Evolutionary conservation across 495 filamentous ascomycete species (phyloP).

Genomic region (Symbiotaphrina buchneri): DNA sequence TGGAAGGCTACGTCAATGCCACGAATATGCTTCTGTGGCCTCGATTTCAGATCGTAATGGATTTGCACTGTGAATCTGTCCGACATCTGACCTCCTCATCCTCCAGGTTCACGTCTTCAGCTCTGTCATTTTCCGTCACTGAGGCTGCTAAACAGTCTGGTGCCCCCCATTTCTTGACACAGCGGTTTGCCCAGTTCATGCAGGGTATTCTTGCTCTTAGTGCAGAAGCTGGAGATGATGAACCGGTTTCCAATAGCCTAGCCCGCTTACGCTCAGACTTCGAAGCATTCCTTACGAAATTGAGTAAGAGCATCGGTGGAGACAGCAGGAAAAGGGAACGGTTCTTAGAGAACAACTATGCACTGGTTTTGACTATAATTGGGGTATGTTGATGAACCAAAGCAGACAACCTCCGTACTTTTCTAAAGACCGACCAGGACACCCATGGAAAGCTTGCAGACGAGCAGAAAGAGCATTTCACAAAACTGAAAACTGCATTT

Average conservation of each 20-base stretch:
- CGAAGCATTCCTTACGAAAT: slow-evolving; percentile 50
- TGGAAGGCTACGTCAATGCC: slow-evolving; percentile 81
- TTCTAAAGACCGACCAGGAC: no score
- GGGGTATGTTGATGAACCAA: slow-evolving; percentile 21
- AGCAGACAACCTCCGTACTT: background rate
- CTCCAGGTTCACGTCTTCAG: slow-evolving; percentile 23
- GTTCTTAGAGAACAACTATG: slow-evolving; percentile 89
- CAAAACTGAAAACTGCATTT: no score
- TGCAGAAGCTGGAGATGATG: slow-evolving; percentile 74
- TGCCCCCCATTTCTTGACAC: slow-evolving; percentile 77
- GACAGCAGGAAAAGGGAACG: slow-evolving; percentile 63
- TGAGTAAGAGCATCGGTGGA: slow-evolving; percentile 40
- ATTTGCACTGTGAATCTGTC: slow-evolving; percentile 73
- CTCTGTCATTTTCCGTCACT: slow-evolving; percentile 32
- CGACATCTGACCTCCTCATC: slow-evolving; percentile 31
- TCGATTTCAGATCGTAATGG: slow-evolving; percentile 81
- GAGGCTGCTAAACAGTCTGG: slow-evolving; percentile 44
- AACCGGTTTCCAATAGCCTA: slow-evolving; percentile 68
- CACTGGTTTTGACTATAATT: slow-evolving; percentile 74
- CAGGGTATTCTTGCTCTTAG: slow-evolving; percentile 66
- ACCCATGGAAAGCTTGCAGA: slow-evolving; percentile 5
- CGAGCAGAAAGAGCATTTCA: slow-evolving; percentile 6
- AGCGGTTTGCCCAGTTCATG: slow-evolving; percentile 76
- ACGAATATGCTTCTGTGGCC: slow-evolving; percentile 95
- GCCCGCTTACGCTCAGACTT: slow-evolving; percentile 52